Evolutionary conservation across 2,329 filamentous ascomycete species (phyloP), one percentile per base, ranked within the genome.

Genomic region (Exophiala aquamarina): DNA sequence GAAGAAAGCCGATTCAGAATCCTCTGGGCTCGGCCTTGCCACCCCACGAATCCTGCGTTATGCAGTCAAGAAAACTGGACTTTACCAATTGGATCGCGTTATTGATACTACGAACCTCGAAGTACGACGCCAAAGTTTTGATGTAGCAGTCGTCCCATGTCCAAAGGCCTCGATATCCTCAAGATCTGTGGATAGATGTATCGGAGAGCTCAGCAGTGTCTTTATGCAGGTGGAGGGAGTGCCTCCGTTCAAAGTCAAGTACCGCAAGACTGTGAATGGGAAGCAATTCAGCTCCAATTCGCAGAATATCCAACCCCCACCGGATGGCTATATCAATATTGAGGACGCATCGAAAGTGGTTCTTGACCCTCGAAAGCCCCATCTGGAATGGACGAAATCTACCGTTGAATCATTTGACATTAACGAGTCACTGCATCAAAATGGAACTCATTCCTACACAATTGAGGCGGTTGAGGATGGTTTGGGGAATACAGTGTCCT

Each of bases 31-130:
- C 44, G 72, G 73, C 39, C 67, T 70, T 3, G 71, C 75, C 3
- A 72, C 76, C 6, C 79, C 86, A 34, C 81, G 88, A 42, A 77
- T 82, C 41, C 81, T 94, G 60, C 79, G 84, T 43, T 87, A 89
- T 59, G 75, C 79, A 0, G 78, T 94, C 29, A 94, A 89, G 71
- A 93, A 93, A 67, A 82, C 89, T 1, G 93, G 93, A 28, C 79
- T 94, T 15, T 98, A 98, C 68, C 80, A 86, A 33, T 76, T 98
- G 23, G 81, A 84, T 47, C 89, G 84, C 63, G 90, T 98, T 8
- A 72, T 95, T 54, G 93, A 98, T 65, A 86, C 95, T 65, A 93
- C 94, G 50, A 95, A 95, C 66, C 79, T 98, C 23, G 90, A 97
- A 65, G 89, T 96, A 9, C 89, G 91, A 60, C 82, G 87, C 32